Percentiles rank a stretch among this genome's conserved stretches.
phyloP scores from a whole-genome alignment of 495 filamentous ascomycete genomes.

The Podospora pseudopauciseta region DNA sequence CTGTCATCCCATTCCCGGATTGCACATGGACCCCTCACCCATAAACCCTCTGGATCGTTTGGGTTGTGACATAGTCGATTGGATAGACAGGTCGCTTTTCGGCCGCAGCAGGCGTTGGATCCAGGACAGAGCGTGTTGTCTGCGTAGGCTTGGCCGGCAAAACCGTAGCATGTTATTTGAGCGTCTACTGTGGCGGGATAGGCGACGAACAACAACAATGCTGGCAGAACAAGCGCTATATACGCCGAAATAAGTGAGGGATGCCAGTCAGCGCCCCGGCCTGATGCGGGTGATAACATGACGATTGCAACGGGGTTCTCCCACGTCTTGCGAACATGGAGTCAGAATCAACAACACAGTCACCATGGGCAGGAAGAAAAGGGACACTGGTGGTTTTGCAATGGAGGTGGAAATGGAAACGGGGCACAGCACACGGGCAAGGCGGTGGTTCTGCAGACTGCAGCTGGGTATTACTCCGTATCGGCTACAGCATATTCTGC shows the following conservation, averaged over 20 bases:
- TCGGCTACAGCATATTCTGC: neutral
- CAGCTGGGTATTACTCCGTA: too few relatives aligned
- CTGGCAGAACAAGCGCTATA: neutral
- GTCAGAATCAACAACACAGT: neutral
- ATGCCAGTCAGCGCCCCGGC: neutral
- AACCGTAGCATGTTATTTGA: slow-evolving; percentile 18
- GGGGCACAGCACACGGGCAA: too few relatives aligned
- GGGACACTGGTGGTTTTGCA: neutral
- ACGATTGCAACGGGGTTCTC: neutral
- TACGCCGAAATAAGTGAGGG: neutral
- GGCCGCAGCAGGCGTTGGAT: slow-evolving; percentile 26
- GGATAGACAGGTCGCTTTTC: slow-evolving; percentile 19
- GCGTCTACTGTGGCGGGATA: neutral
- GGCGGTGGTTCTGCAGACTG: too few relatives aligned
- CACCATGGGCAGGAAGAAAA: neutral
- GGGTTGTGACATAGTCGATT: slow-evolving; percentile 24
- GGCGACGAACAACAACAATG: neutral
- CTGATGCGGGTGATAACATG: neutral
- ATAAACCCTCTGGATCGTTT: slow-evolving; percentile 16
- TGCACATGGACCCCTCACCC: slow-evolving; percentile 25
- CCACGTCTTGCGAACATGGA: neutral
- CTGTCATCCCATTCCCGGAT: slow-evolving; percentile 20
- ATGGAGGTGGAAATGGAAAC: too few relatives aligned
- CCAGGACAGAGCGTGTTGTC: slow-evolving; percentile 24
- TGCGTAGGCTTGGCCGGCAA: slow-evolving; percentile 9